Conservation (phyloP, 805 yeast genomes). For the Phaffomyces opuntiae region DNA sequence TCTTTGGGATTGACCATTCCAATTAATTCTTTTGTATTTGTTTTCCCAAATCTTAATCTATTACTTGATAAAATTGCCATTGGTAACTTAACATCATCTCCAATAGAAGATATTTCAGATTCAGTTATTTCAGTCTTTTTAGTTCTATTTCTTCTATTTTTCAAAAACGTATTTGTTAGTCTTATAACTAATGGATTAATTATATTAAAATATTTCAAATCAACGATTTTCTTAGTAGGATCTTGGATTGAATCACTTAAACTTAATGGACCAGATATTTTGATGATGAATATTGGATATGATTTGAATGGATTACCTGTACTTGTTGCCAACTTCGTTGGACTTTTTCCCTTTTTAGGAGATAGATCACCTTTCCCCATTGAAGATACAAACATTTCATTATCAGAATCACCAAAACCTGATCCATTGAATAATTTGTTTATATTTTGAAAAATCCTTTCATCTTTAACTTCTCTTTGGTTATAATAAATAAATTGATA, state of each 20-base stretch:
- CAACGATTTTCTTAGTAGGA: conserved; percentile 28
- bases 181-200: conserved; percentile 27
- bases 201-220: conserved; percentile 21
- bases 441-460: conserved; percentile 14
- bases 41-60: conserved; percentile 1
- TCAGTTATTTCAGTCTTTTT: neutral
- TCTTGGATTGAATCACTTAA: conserved; percentile 35
- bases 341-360: conserved; percentile 17
- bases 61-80: conserved; percentile 1
- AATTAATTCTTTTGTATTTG: neutral
- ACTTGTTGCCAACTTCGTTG: conserved; percentile 19
- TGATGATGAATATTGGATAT: conserved; percentile 34
- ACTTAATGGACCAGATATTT: conserved; percentile 22
- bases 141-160: conserved; percentile 15
- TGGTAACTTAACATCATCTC: neutral
- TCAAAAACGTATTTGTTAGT: conserved; percentile 25
- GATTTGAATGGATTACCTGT: conserved; percentile 28
- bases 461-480: conserved; percentile 22
- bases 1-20: conserved; percentile 3
- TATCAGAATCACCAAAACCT: conserved; percentile 15
- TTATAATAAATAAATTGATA: conserved; percentile 43
- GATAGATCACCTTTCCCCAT: conserved; percentile 13
- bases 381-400: conserved; percentile 11
- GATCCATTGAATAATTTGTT: conserved; percentile 22
- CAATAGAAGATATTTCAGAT: neutral